Percentiles rank a stretch among this genome's conserved stretches.
These are phyloP conservation scores for Apophysomyces trapeziformis DNA, from an alignment of 371 early-diverging fungal genomes.

Conservation along the genomic window DNA sequence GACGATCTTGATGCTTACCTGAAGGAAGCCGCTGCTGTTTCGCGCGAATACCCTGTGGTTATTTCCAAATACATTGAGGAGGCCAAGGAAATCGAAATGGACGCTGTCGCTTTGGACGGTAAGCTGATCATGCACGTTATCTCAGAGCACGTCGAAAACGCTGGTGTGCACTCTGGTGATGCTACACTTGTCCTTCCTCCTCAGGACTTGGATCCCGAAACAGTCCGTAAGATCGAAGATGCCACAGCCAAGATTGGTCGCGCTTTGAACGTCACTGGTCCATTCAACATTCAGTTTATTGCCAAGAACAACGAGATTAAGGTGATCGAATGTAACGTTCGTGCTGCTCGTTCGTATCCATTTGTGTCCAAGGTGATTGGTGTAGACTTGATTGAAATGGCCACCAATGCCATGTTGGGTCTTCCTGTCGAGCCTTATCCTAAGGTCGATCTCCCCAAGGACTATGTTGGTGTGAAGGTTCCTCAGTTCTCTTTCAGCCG, in stretches of 20 bases:
- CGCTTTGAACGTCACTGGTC: conserved; percentile 94
- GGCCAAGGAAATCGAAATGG: conserved; percentile 96
- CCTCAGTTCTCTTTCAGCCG: conserved; percentile 97
- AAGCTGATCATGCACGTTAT: conserved; percentile 88
- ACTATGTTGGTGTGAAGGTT: conserved; percentile 92
- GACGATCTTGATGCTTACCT: conserved; percentile 83
- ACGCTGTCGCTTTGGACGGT: conserved; percentile 92
- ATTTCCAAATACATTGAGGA: conserved; percentile 95
- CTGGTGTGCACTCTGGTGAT: conserved; percentile 97
- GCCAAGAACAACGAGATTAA: conserved; percentile 95
- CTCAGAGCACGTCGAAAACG: conserved; percentile 95
- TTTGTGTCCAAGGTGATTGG: conserved; percentile 94
- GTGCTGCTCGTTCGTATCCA: conserved; percentile 95
- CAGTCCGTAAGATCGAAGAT: conserved; percentile 82
- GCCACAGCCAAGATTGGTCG: conserved; percentile 90
- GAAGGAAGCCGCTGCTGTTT: conserved; percentile 86
- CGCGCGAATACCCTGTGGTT: conserved; percentile 92
- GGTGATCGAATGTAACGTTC: conserved; percentile 97
- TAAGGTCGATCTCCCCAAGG: conserved; percentile 55
- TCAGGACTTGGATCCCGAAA: conserved; percentile 89
- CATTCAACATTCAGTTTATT: conserved; percentile 97
- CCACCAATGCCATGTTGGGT: conserved; percentile 89
- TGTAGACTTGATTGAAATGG: conserved; percentile 91
- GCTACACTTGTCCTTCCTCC: conserved; percentile 94
- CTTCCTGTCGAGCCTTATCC: conserved; percentile 77